phyloP scores from a whole-genome alignment of 495 filamentous ascomycete species.

The Hypoxylon lienhwacheense region DNA sequence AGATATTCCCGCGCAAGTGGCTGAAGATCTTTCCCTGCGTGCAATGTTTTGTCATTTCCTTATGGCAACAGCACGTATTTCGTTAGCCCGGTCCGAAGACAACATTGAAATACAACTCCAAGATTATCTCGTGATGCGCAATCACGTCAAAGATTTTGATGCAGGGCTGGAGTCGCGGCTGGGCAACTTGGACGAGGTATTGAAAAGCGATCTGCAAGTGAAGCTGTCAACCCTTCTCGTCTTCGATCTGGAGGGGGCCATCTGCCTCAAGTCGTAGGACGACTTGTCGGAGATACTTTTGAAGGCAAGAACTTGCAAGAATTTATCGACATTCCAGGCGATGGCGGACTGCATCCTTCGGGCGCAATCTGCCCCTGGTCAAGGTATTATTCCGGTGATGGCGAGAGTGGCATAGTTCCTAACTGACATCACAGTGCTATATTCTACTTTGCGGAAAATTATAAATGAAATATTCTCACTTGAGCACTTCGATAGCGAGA shows the following conservation, averaged over 20 bases:
- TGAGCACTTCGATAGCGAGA: slow-evolving; percentile 52
- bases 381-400: slow-evolving; percentile 40
- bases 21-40: slow-evolving; percentile 58
- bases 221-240: slow-evolving; percentile 67
- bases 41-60: slow-evolving; percentile 71
- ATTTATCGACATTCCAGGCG: slow-evolving; percentile 46
- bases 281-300: slow-evolving; percentile 63
- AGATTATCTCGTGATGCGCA: slow-evolving; percentile 61
- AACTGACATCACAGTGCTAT: slow-evolving; percentile 42
- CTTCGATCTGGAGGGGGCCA: slow-evolving; percentile 76
- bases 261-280: slow-evolving; percentile 68
- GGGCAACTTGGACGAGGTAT: slow-evolving; percentile 46
- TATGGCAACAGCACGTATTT: slow-evolving; percentile 57
- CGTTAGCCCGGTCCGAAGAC: slow-evolving; percentile 66
- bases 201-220: slow-evolving; percentile 54
- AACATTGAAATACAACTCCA: slow-evolving; percentile 59
- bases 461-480: slow-evolving; percentile 64
- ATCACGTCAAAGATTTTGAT: slow-evolving; percentile 60
- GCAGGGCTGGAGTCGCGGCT: slow-evolving; percentile 42
- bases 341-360: slow-evolving; percentile 66
- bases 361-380: slow-evolving; percentile 51
- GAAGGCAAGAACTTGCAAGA: slow-evolving; percentile 47
- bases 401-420: not conserved
- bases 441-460: slow-evolving; percentile 59
- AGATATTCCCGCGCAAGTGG: slow-evolving; percentile 44